Base-by-base conservation (phyloP, 2,329 filamentous ascomycete species). In the Calonectria pseudoturangicola region DNA sequence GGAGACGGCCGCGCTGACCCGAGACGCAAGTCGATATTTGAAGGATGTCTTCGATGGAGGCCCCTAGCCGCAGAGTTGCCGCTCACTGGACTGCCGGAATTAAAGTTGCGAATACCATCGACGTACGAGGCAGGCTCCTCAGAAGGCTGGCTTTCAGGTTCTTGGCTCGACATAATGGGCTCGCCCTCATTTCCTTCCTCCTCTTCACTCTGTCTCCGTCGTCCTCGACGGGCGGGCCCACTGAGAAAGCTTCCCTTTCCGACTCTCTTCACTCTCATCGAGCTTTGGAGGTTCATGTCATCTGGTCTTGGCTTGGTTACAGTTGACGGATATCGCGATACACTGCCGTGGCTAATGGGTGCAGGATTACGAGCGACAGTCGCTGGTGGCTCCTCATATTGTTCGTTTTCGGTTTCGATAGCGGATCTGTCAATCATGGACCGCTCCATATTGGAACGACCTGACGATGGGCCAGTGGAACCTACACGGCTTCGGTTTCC, bases 191-290 rank as follows among this genome's bases (percentile, higher is more conserved):
- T 83, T 2, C 71, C 83, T 68, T 89, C 89, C 7, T 82, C 92
- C 74, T 94, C 93, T 47, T 79, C 78, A 1, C 78, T 79, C 65
- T 79, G 78, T 47, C 71, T 87, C 75, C 92, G 88, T 73, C 93
- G 89, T 30, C 94, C 95, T 76, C 95, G 89, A 68, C 95, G 90
- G 25, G 95, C 94, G 33, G 95, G 95, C 1, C 94, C 94, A 77
- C 94, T 95, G 27, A 97, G 86, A 76, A 96, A 96, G 72, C 91
- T 93, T 1, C 94, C 95, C 83, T 94, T 94, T 18, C 93, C 93
- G 16, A 95, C 90, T 73, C 94, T 89, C 84, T 96, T 96, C 71
- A 96, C 87, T 6, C 95, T 90, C 88, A 95, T 91, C 0, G 94
- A 95, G 77, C 93, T 92, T 73, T 94, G 93, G 2, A 91, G 85